Base-by-base conservation (phyloP, 148 eudicot genomes). In the Talinum fruticosum region DNA sequence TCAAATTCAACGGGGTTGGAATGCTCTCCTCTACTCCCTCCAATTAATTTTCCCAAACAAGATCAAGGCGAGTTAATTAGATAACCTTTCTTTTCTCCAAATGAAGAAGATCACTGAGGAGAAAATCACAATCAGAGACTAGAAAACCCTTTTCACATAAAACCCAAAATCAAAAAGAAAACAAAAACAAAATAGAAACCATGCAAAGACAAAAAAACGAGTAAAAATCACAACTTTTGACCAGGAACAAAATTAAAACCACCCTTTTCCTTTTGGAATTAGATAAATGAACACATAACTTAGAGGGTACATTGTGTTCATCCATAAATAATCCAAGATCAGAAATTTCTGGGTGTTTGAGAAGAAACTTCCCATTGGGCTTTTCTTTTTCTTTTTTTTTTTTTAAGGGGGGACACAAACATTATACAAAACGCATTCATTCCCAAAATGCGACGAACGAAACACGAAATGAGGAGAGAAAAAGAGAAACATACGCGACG, bases 401-500 rank as follows among this genome's bases (percentile, higher is more conserved):
- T 47, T 47, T 47, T 47, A 0, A 10, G 53, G 8, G 53, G 8
- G 53, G 15, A 15, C 21, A 49, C 0, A 3, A 16, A 5, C 54
- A 49, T 15, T 15, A 49, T 49, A 21, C 64, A 57, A 1, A 5
- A 35, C 33, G 75, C 29, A 66, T 38, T 23, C 14, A 14, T 2
- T 14, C 8, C 1, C 6, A 65, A 36, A 37, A 10, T 21, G 18
- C 34, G 32, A 8, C n/a, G n/a, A 10, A 6, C 1, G 35, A 76
- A 49, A 8, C 21, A 1, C 8, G 4, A 26, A 73, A 64, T 32
- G 36, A 0, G 44, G 23, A 69, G 45, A 29, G 13, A 26, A 62
- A 68, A 24, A 33, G 49, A 53, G 73, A 80, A 37, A 85, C 88
- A 44, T 82, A 95, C 99, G 82, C 87, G 87, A 70, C 99, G 97